These are phyloP conservation scores for Saitozyma podzolica DNA, from an alignment of 768 basidiomycete genomes.

Conservation along the genomic window DNA sequence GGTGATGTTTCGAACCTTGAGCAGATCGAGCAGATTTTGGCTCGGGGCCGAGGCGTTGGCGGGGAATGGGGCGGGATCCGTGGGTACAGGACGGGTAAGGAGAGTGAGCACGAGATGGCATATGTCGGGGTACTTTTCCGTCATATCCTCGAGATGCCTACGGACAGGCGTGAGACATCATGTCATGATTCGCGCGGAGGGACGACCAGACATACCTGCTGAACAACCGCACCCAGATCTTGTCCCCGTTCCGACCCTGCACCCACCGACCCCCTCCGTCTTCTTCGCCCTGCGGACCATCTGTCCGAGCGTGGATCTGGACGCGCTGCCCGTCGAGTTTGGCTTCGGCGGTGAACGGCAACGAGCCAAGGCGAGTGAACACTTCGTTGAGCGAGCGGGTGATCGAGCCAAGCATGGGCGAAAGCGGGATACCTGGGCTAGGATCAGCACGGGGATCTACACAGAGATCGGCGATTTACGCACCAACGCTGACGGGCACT, in stretches of 20 bases:
- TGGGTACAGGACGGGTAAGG: constrained; percentile 53
- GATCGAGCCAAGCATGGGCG: constrained; percentile 83
- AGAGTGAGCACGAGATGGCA: constrained; percentile 61
- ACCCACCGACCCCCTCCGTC: constrained; percentile 60
- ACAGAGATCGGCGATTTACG: constrained; percentile 32
- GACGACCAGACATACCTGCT: constrained; percentile 54
- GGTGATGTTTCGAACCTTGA: constrained; percentile 21
- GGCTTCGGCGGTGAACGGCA: constrained; percentile 79
- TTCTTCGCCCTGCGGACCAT: constrained; percentile 55
- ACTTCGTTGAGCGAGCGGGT: constrained; percentile 79
- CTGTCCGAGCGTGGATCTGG: constrained; percentile 53
- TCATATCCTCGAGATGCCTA: constrained; percentile 89
- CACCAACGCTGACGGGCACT: constrained; percentile 72
- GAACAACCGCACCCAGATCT: constrained; percentile 67
- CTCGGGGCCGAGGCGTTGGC: constrained; percentile 30
- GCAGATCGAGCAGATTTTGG: constrained; percentile 29
- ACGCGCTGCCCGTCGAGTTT: constrained; percentile 74
- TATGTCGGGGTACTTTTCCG: constrained; percentile 88
- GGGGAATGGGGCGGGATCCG: constrained; percentile 25
- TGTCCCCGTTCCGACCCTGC: constrained; percentile 32
- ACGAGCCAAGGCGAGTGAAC: constrained; percentile 65
- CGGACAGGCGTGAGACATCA: constrained; percentile 1
- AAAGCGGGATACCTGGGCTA: constrained; percentile 71
- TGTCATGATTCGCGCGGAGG: not conserved
- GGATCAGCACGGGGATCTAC: constrained; percentile 1